phyloP scores from a whole-genome alignment of 495 filamentous ascomycete species.

The Acidomyces sp. region DNA sequence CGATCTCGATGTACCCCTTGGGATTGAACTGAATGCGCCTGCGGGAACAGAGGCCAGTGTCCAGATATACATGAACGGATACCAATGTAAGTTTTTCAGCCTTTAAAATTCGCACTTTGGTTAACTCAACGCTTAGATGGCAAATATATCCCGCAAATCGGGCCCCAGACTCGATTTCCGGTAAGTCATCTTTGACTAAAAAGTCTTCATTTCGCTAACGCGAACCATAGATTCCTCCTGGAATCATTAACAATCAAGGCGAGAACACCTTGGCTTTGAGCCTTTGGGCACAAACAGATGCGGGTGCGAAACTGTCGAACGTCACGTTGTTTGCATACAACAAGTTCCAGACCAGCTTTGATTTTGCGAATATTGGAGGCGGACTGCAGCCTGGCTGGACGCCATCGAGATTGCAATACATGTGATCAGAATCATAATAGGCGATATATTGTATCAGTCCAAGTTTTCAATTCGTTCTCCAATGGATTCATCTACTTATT shows the following conservation, averaged over 20 bases:
- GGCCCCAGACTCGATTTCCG: slow-evolving; percentile 25
- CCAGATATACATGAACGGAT: slow-evolving; percentile 33
- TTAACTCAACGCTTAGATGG: slow-evolving; percentile 23
- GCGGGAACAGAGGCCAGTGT: slow-evolving; percentile 22
- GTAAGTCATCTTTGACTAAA: too few species aligned
- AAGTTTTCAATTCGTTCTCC: too few species aligned
- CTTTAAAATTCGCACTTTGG: background rate
- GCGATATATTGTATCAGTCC: too few species aligned
- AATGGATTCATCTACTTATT: too few species aligned
- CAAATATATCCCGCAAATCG: slow-evolving; percentile 27
- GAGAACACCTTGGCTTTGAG: slow-evolving; percentile 25
- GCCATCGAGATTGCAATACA: slow-evolving; percentile 21
- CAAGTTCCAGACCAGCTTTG: slow-evolving; percentile 19
- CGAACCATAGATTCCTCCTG: slow-evolving; percentile 27
- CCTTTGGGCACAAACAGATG: slow-evolving; percentile 25
- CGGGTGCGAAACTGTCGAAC: slow-evolving; percentile 18
- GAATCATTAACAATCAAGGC: slow-evolving; percentile 25
- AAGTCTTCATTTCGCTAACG: too few species aligned
- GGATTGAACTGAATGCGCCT: slow-evolving; percentile 32
- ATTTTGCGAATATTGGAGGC: slow-evolving; percentile 16
- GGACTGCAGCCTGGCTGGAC: slow-evolving; percentile 24
- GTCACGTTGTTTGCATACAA: slow-evolving; percentile 13
- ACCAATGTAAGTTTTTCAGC: slow-evolving; percentile 7
- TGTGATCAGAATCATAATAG: too few species aligned
- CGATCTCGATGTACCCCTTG: slow-evolving; percentile 49